phyloP scores from a whole-genome alignment of 345 rosid genomes.

The Nephelium lappaceum region DNA sequence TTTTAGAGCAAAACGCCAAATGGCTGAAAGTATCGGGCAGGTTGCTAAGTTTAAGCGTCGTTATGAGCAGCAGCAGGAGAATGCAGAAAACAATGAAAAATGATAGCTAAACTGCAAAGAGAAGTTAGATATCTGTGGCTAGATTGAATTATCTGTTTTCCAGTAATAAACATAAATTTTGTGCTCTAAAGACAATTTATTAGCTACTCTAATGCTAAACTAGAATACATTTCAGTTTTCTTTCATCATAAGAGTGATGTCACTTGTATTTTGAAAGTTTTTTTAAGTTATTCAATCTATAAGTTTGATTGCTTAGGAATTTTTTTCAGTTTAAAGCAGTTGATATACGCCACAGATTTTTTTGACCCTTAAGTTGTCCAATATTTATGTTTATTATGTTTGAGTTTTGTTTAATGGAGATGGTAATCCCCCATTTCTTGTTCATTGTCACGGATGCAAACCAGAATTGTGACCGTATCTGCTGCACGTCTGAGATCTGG shows the following conservation, averaged over 20 bases:
- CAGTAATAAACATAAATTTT: conserved; percentile 10
- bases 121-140: not conserved
- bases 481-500: not conserved
- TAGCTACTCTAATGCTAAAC: not conserved
- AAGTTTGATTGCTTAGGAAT: not conserved
- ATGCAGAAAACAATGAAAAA: conserved; percentile 33
- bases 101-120: conserved; percentile 7
- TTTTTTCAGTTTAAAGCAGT: not conserved
- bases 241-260: not conserved
- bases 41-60: conserved; percentile 81
- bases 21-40: conserved; percentile 87
- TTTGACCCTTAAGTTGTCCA: not conserved
- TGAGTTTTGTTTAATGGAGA: not conserved
- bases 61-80: conserved; percentile 60
- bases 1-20: conserved; percentile 82
- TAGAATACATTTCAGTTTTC: not conserved
- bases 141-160: not conserved
- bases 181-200: not conserved
- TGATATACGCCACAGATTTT: conserved; percentile 1
- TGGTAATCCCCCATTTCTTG: not conserved
- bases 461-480: not conserved
- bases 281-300: not conserved
- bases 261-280: not conserved
- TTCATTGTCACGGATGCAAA: not conserved
- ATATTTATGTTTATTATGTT: too few species aligned